Percentiles rank a stretch among this genome's conserved stretches.
phyloP scores from a whole-genome alignment of 192 early-diverging fungal genomes.

The Podila epicladia region DNA sequence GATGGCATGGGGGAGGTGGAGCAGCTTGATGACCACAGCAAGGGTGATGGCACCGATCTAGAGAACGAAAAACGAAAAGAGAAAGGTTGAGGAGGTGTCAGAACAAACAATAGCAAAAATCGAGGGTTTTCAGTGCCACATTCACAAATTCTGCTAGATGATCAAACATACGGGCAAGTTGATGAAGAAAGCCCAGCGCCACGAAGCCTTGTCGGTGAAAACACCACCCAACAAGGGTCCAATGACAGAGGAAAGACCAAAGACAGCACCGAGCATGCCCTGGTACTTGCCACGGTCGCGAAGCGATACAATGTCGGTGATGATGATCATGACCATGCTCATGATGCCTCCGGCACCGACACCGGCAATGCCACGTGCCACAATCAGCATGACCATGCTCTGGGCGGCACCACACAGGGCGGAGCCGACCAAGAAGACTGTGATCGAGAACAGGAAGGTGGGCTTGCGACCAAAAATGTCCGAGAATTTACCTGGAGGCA shows the following conservation, averaged over 20 bases:
- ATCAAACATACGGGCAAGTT: constrained; percentile 52
- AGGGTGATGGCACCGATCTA: constrained; percentile 60
- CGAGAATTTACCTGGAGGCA: constrained; percentile 44
- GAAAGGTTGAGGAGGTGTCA: too few species aligned
- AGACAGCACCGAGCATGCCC: constrained; percentile 63
- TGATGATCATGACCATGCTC: constrained; percentile 70
- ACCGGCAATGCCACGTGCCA: constrained; percentile 77
- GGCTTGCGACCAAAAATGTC: constrained; percentile 84
- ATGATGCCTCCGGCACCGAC: constrained; percentile 75
- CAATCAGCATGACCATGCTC: constrained; percentile 67
- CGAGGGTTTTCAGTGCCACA: too few species aligned
- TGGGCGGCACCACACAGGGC: constrained; percentile 69
- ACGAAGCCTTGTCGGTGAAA: constrained; percentile 63
- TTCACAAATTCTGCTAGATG: too few species aligned
- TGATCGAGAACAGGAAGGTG: constrained; percentile 67
- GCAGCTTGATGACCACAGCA: constrained; percentile 51
- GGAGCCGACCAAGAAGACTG: constrained; percentile 75
- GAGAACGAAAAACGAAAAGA: background rate
- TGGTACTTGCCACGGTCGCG: constrained; percentile 76
- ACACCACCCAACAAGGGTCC: constrained; percentile 52
- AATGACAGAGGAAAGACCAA: constrained; percentile 62
- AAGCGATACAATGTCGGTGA: constrained; percentile 71
- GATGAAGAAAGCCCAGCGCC: constrained; percentile 71
- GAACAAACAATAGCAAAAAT: too few species aligned
- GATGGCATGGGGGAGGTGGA: constrained; percentile 60